These are phyloP conservation scores for Ogataea dorogensis DNA, from an alignment of 805 yeast genomes.

Conservation along the genomic window DNA sequence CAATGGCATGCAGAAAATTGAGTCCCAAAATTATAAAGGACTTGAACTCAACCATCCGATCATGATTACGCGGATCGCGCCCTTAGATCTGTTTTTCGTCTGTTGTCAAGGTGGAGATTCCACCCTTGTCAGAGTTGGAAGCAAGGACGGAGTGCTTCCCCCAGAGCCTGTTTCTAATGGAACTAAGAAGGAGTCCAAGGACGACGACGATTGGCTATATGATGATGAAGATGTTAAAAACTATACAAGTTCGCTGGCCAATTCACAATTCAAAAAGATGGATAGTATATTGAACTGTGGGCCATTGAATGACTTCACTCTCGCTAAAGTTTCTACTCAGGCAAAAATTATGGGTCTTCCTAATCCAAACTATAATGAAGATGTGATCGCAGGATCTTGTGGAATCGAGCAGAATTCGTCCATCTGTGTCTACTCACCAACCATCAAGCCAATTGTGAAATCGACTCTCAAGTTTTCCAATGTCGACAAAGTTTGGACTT, in stretches of 20 bases:
- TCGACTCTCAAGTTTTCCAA: slow-evolving; percentile 71
- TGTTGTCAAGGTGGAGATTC: slow-evolving; percentile 63
- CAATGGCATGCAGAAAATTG: slow-evolving; percentile 24
- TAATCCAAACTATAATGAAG: slow-evolving; percentile 66
- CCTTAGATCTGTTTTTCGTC: slow-evolving; percentile 49
- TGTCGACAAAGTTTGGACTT: slow-evolving; percentile 74
- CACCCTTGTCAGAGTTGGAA: slow-evolving; percentile 44
- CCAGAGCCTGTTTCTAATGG: slow-evolving; percentile 6
- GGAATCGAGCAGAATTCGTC: slow-evolving; percentile 60
- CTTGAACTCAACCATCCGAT: slow-evolving; percentile 37
- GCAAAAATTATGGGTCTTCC: slow-evolving; percentile 56
- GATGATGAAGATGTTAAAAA: slow-evolving; percentile 32
- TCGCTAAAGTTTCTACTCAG: slow-evolving; percentile 60
- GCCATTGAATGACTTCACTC: slow-evolving; percentile 65
- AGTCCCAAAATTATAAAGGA: slow-evolving; percentile 22
- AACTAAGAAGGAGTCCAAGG: slow-evolving; percentile 24
- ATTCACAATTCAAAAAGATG: slow-evolving; percentile 41
- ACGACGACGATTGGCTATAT: slow-evolving; percentile 45
- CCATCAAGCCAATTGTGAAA: slow-evolving; percentile 64
- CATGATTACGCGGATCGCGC: slow-evolving; percentile 39
- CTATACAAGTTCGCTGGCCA: slow-evolving; percentile 17
- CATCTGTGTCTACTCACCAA: slow-evolving; percentile 61
- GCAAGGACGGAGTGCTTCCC: slow-evolving; percentile 19
- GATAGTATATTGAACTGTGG: slow-evolving; percentile 67
- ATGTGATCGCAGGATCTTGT: slow-evolving; percentile 65